phyloP scores from a whole-genome alignment of 805 yeast genomes.

The Hermanozyma aechmeae region DNA sequence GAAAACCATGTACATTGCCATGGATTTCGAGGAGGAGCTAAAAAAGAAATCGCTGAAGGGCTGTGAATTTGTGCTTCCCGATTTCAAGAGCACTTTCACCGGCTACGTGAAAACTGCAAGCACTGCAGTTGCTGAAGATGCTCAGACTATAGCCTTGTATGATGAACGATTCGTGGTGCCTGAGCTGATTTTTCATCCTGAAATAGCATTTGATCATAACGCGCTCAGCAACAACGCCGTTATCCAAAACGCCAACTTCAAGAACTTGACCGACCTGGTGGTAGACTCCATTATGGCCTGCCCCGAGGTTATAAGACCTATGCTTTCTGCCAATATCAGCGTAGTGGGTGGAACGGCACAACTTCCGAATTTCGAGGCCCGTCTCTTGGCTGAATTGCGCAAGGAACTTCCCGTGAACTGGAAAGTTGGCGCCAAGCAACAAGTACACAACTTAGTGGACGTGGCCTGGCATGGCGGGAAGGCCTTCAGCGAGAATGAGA shows the following conservation, averaged over 20 bases:
- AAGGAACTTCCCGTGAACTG: constrained; percentile 66
- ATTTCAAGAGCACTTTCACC: constrained; percentile 66
- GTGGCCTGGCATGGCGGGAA: constrained; percentile 31
- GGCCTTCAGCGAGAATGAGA: constrained; percentile 25
- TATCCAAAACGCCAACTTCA: constrained; percentile 42
- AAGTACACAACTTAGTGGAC: constrained; percentile 15
- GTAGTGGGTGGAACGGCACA: constrained; percentile 78
- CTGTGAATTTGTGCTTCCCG: constrained; percentile 78
- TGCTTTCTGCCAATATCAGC: constrained; percentile 70
- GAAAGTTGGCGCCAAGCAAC: constrained; percentile 42
- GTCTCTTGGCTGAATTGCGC: constrained; percentile 55
- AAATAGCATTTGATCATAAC: constrained; percentile 38
- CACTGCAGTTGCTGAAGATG: constrained; percentile 29
- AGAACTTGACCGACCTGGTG: constrained; percentile 68
- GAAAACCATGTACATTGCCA: constrained; percentile 58
- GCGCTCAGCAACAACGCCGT: constrained; percentile 17
- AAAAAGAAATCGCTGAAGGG: constrained; percentile 25
- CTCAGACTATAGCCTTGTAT: constrained; percentile 56
- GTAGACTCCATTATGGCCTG: constrained; percentile 58
- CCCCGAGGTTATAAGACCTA: constrained; percentile 67
- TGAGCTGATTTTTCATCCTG: constrained; percentile 81
- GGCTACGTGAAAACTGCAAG: constrained; percentile 52
- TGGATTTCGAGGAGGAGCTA: constrained; percentile 43
- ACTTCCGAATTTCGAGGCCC: constrained; percentile 53
- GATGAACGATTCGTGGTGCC: constrained; percentile 90